Base-by-base conservation (phyloP, 2,329 filamentous ascomycete species). In the Penicillium sp. region DNA sequence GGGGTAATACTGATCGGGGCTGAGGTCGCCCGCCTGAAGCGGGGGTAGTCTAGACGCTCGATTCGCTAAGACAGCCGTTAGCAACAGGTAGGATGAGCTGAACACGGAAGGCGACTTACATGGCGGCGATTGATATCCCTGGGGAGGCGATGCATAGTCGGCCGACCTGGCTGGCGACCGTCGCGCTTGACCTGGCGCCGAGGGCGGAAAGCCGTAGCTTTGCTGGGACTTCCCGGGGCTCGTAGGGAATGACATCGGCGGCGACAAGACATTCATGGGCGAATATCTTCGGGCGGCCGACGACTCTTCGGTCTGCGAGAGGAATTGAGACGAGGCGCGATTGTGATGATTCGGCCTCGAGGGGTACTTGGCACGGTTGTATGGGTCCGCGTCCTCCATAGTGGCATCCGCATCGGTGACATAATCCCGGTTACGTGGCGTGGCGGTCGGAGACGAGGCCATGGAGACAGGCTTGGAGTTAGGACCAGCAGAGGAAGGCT, bases 311-410 rank as follows among this genome's bases (percentile, higher is more conserved):
- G 61, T 51, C 60, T 86, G 85, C 46, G 86, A 78, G 43, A 85
- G 74, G 61, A 87, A 88, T 70, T 93, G 87, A 63, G 90, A 84
- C 57, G 83, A 90, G 54, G 85, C 79, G 62, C 93, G 85, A 61
- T 56, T 69, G 66, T 90, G 85, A 69, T 90, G 86, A 69, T 85
- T 85, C 41, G 89, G 85, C 62, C 89, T 85, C 75, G 90, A 85
- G 55, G 89, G 84, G 73, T 96, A 95, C 74, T 95, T 95, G 68
- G 90, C 85, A 72, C 86, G 85, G 66, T 88, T 86, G 75, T 95
- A 95, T 44, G 89, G 85, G 72, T 96, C 92, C 56, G 84, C 84
- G 73, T 96, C 92, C 74, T 94, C 89, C 92, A 96, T 96, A 56
- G 86, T 79, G 53, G 90, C 81, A 74, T 92, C 88, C 65, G 85